Evolutionary conservation across 345 rosid genomes (phyloP).

Genomic region (Acer yangbiense): DNA sequence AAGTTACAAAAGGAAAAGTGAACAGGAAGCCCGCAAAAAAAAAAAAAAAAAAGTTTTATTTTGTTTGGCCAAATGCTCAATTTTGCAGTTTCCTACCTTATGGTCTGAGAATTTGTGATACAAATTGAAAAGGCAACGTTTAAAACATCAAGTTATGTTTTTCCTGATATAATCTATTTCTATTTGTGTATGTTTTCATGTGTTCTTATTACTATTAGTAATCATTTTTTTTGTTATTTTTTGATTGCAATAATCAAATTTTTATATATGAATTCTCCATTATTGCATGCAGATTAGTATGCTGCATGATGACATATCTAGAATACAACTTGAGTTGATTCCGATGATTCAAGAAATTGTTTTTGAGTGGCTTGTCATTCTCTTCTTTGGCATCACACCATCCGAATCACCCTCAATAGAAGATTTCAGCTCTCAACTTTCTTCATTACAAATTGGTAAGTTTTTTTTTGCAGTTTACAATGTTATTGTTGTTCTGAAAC

Average conservation of each 20-base stretch:
- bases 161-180: background rate
- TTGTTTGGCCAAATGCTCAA: background rate
- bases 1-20: background rate
- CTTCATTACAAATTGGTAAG: constrained; percentile 85
- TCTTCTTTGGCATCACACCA: constrained; percentile 69
- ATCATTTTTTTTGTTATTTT: background rate
- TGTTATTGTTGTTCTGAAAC: background rate
- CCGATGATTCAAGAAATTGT: constrained; percentile 89
- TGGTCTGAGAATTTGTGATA: constrained; percentile 11
- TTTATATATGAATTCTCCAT: background rate
- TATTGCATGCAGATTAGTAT: constrained; percentile 62
- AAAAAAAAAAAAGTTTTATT: background rate
- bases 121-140: background rate
- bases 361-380: constrained; percentile 81
- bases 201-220: background rate
- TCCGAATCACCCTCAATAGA: constrained; percentile 70
- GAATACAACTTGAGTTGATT: constrained; percentile 77
- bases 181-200: background rate
- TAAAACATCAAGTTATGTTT: background rate
- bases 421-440: constrained; percentile 90
- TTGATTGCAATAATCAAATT: background rate
- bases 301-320: constrained; percentile 63
- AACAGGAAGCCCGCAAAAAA: background rate
- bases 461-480: constrained; percentile 5
- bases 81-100: background rate